Evolutionary conservation across 176 grass and related monocot species (phyloP).

Genomic region (Eleusine indica): DNA sequence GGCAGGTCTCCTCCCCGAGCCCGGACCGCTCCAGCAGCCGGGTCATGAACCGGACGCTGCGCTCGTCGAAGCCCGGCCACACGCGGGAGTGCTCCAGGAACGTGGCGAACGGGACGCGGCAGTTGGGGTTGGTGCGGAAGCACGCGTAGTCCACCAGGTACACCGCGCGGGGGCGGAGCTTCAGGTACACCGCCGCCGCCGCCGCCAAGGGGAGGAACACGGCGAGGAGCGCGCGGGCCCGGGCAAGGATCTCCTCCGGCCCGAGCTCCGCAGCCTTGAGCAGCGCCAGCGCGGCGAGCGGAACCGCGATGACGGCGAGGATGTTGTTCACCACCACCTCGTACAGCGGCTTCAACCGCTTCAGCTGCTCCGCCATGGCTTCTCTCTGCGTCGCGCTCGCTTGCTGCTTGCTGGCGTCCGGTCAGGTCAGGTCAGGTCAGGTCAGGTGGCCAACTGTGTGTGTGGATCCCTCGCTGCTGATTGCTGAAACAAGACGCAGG

Average conservation of each 20-base stretch:
- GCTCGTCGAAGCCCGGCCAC: slow-evolving; percentile 63
- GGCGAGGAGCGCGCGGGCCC: slow-evolving; percentile 24
- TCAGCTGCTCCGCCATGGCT: slow-evolving; percentile 25
- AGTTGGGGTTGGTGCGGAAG: slow-evolving; percentile 57
- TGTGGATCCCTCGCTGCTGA: neutral
- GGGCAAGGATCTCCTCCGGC: slow-evolving; percentile 24
- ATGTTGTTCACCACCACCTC: slow-evolving; percentile 61
- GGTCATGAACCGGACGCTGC: slow-evolving; percentile 73
- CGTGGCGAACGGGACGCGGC: slow-evolving; percentile 69
- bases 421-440: no score
- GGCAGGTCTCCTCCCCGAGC: slow-evolving; percentile 73
- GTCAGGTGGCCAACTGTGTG: neutral
- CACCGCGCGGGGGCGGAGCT: slow-evolving; percentile 60
- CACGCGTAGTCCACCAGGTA: slow-evolving; percentile 77
- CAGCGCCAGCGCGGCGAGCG: slow-evolving; percentile 16
- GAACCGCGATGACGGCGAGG: slow-evolving; percentile 36
- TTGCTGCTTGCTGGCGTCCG: neutral
- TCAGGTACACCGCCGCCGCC: slow-evolving; percentile 37
- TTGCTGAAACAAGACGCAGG: neutral
- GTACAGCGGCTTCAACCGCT: slow-evolving; percentile 45
- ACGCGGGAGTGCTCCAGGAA: slow-evolving; percentile 78
- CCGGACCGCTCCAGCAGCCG: slow-evolving; percentile 68
- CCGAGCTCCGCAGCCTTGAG: slow-evolving; percentile 38
- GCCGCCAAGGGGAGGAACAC: slow-evolving; percentile 34
- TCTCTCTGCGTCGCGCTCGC: no score